A percentile compares a stretch with the other conserved stretches of the same genome.
phyloP scores from a whole-genome alignment of 2,329 filamentous ascomycete genomes.

The Trichoderma endophyticum region DNA sequence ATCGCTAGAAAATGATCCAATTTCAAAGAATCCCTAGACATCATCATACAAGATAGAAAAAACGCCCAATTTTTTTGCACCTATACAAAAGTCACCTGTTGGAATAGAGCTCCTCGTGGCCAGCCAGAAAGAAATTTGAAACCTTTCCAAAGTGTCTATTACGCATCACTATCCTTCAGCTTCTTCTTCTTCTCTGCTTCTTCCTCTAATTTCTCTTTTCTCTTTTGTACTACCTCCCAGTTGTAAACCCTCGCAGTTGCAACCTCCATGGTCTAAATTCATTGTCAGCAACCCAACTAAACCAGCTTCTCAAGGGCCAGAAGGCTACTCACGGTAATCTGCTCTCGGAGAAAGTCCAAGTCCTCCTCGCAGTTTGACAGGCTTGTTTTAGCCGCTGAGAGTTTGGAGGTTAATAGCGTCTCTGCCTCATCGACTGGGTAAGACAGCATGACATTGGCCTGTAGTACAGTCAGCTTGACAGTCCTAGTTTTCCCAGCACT shows the following conservation, averaged over 20 bases:
- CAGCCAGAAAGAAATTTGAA: constrained; percentile 1
- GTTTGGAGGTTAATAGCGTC: constrained; percentile 70
- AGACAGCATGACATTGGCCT: constrained; percentile 96
- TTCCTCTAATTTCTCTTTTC: constrained; percentile 78
- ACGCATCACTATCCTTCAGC: constrained; percentile 36
- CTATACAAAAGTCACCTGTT: neutral
- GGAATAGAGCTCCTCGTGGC: neutral
- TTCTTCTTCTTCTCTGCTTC: constrained; percentile 43
- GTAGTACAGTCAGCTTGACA: constrained; percentile 18
- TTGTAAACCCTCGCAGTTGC: constrained; percentile 98
- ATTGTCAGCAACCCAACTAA: neutral
- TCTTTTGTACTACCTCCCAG: constrained; percentile 94
- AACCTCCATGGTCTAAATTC: constrained; percentile 83
- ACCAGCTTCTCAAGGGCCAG: neutral
- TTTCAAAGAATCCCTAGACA: neutral
- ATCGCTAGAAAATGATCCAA: neutral
- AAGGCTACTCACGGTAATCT: constrained; percentile 73
- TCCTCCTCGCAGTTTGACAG: constrained; percentile 92
- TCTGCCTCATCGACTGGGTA: constrained; percentile 90
- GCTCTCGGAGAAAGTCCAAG: constrained; percentile 89
- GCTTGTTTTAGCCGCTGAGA: constrained; percentile 74
- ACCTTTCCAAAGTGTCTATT: constrained; percentile 10
- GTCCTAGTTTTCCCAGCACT: neutral
- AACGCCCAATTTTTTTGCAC: constrained; percentile 9
- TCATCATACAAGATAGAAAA: neutral